Evolutionary conservation across 164 flowering plant species (phyloP), one percentile per base, ranked within the genome.

Genomic region (Euptelea pleiosperma): DNA sequence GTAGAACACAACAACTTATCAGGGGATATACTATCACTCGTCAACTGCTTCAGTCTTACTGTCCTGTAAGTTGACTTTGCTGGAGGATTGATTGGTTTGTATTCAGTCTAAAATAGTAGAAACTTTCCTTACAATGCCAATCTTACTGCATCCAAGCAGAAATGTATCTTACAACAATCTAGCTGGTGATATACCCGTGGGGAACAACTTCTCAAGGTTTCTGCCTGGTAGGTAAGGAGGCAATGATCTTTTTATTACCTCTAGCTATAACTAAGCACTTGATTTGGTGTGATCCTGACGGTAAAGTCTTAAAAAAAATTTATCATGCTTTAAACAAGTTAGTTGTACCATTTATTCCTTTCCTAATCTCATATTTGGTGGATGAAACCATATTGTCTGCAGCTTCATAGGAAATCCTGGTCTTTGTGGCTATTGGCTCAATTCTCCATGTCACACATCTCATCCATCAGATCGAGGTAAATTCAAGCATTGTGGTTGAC

Each of bases 181-280:
- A 1, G 71, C 54, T 44, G 97, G 99, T 42, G 73, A 73, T 62
- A 79, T 93, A 73, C 97, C 97, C 15, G 53, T 78, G 18, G 77
- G 83, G 61, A 82, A 85, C 55, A 93, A 93, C 70, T 90, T 88
- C 70, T 86, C 99, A n/a, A 77, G 95, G 63, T 93, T 93, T 69
- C 68, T 79, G 6, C 83, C 83, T 0, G 81, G 82, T 60, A 88
- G 97, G 97, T 88, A 22, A 56, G 67, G 8, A 21, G 29, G 8
- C 16, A 19, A 29, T 21, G 6, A 11, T 8, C 18, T 21, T 29
- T 21, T 12, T 29, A 29, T 44, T 16, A 18, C 28, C 25, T n/a
- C n/a, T 35, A 33, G 6, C 15, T 21, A 19, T 36, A 7, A 40
- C 2, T 19, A 52, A 52, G n/a, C n/a, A n/a, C n/a, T n/a, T n/a